These are phyloP conservation scores for Cyberlindnera americana DNA, from an alignment of 805 yeast species.

Conservation along the genomic window DNA sequence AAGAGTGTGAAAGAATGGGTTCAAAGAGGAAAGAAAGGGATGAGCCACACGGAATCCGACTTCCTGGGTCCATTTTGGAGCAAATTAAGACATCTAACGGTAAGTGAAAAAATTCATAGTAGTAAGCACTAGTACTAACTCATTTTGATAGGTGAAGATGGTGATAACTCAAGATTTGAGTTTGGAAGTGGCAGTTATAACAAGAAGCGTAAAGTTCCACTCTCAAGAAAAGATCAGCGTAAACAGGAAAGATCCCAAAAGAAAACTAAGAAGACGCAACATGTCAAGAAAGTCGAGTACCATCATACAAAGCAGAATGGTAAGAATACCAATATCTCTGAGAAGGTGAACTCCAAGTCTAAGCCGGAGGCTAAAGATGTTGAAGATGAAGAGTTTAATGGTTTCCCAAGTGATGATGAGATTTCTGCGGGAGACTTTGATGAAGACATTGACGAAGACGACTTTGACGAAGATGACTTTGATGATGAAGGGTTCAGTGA, in stretches of 20 bases:
- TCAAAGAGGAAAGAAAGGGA: slow-evolving; percentile 12
- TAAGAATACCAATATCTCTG: slow-evolving; percentile 34
- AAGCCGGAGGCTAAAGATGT: not conserved
- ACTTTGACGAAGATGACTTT: slow-evolving; percentile 15
- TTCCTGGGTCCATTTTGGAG: slow-evolving; percentile 54
- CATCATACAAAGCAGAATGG: slow-evolving; percentile 21
- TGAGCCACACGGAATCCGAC: slow-evolving; percentile 43
- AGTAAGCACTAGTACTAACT: no score
- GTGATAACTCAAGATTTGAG: slow-evolving; percentile 36
- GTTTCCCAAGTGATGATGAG: slow-evolving; percentile 14
- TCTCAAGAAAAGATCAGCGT: slow-evolving; percentile 40
- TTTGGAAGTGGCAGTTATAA: slow-evolving; percentile 28
- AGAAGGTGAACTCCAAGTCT: slow-evolving; percentile 23
- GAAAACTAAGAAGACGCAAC: slow-evolving; percentile 27
- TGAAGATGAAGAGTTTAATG: slow-evolving; percentile 23
- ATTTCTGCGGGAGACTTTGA: slow-evolving; percentile 19
- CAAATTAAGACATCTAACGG: slow-evolving; percentile 38
- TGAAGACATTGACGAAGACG: slow-evolving; percentile 16
- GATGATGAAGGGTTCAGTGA: slow-evolving; percentile 20
- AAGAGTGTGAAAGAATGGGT: slow-evolving; percentile 4
- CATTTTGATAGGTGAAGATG: slow-evolving; percentile 29
- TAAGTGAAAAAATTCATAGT: no score
- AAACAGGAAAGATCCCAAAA: slow-evolving; percentile 37
- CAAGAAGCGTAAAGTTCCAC: slow-evolving; percentile 31
- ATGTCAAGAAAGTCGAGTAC: slow-evolving; percentile 5